Evolutionary conservation across 1,284 basidiomycete genomes (phyloP).

Genomic region (Leccinum insolens): DNA sequence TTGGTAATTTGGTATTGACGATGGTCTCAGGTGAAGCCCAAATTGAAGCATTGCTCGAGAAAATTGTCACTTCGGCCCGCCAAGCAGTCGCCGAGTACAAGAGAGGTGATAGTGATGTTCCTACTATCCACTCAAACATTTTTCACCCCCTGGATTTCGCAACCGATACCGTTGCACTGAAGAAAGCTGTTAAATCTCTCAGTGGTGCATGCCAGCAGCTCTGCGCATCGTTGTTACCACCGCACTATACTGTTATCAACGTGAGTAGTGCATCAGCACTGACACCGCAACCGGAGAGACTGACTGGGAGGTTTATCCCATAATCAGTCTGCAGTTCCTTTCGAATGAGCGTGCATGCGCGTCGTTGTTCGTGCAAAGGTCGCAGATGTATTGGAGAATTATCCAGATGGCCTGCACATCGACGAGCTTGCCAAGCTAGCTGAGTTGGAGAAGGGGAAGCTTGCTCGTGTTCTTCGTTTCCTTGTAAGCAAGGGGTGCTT

Average conservation of each 20-base stretch:
- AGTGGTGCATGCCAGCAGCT: slow-evolving; percentile 32
- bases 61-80: slow-evolving; percentile 20
- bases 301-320: neutral
- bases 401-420: slow-evolving; percentile 31
- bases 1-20: neutral
- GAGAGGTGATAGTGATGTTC: slow-evolving; percentile 19
- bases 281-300: neutral
- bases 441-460: slow-evolving; percentile 29
- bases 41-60: slow-evolving; percentile 10
- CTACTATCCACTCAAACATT: slow-evolving; percentile 25
- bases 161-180: slow-evolving; percentile 23
- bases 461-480: slow-evolving; percentile 34
- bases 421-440: slow-evolving; percentile 25
- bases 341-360: slow-evolving; percentile 29
- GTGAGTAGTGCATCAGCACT: neutral
- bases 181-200: slow-evolving; percentile 31
- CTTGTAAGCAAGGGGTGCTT: slow-evolving; percentile 39
- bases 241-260: slow-evolving; percentile 28
- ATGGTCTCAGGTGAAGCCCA: slow-evolving; percentile 31
- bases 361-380: slow-evolving; percentile 26
- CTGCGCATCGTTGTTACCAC: slow-evolving; percentile 31
- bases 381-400: slow-evolving; percentile 26
- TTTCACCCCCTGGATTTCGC: slow-evolving; percentile 30
- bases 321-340: slow-evolving; percentile 24
- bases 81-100: slow-evolving; percentile 33